Conservation (phyloP, 192 early-diverging fungal species). For the Backusella australiensis region DNA sequence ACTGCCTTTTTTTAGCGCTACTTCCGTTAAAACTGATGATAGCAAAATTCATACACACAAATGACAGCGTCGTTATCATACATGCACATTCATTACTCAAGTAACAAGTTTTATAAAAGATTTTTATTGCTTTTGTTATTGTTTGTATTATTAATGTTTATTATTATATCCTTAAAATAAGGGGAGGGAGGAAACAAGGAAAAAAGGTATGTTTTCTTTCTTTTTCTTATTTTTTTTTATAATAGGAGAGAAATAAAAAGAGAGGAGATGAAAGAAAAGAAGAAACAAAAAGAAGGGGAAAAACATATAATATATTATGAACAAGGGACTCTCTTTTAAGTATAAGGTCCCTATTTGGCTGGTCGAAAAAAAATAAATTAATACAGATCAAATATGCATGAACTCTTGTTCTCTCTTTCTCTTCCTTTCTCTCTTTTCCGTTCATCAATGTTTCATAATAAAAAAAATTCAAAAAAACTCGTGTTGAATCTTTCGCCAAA, state of each 20-base stretch:
- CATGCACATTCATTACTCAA: neutral
- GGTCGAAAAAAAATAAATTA: conserved; percentile 4
- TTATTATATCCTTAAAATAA: neutral
- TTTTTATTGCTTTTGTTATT: neutral
- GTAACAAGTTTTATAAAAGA: neutral
- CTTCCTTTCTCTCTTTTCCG: neutral
- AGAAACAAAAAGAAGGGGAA: neutral
- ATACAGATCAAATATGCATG: neutral
- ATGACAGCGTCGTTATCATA: neutral
- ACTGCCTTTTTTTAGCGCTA: conserved; percentile 46
- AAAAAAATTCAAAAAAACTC: neutral
- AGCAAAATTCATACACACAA: neutral
- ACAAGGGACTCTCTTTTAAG: neutral
- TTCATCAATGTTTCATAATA: neutral
- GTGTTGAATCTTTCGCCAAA: neutral
- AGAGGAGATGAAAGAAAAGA: neutral
- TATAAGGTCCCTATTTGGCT: neutral
- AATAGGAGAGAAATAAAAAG: neutral
- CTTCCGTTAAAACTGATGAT: neutral
- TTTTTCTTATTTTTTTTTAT: neutral
- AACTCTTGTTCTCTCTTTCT: neutral
- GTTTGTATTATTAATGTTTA: neutral
- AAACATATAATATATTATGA: neutral
- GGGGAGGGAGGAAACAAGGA: neutral
- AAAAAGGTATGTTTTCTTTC: neutral